Evolutionary conservation across 176 grass and related monocot species (phyloP).

Genomic region (Tillandsia leiboldiana): DNA sequence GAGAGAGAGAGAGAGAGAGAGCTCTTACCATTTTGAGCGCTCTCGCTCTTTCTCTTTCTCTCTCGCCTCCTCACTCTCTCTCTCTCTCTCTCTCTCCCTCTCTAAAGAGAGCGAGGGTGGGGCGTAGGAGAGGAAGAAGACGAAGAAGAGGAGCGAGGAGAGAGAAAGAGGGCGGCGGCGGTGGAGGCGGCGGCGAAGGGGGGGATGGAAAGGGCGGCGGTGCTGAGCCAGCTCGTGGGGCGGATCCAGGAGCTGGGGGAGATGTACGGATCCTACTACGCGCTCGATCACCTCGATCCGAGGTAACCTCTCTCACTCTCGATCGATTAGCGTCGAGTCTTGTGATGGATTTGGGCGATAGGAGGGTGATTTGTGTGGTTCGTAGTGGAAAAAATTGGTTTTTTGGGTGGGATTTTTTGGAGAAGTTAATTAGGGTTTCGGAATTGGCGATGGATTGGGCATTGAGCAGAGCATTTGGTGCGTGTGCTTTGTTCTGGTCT

Average conservation of each 20-base stretch:
- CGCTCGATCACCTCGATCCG: conserved; percentile 11
- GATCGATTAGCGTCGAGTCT: background rate
- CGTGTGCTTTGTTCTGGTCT: background rate
- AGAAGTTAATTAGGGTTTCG: conserved; percentile 1
- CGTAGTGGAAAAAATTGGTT: background rate
- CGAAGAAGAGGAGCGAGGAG: background rate
- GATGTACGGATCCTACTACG: conserved; percentile 61
- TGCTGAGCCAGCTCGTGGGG: conserved; percentile 82
- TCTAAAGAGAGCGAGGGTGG: too few relatives aligned
- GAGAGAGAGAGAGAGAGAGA: background rate
- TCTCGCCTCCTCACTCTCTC: too few relatives aligned
- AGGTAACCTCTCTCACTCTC: conserved; percentile 2
- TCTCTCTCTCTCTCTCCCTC: too few relatives aligned
- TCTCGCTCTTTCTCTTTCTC: too few relatives aligned
- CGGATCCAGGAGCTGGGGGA: conserved; percentile 91
- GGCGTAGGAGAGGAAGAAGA: background rate
- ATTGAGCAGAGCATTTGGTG: background rate
- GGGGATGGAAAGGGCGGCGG: conserved; percentile 57
- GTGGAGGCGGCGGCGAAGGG: conserved; percentile 12
- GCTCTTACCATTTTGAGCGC: too few relatives aligned
- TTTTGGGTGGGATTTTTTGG: background rate
- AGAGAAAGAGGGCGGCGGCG: background rate
- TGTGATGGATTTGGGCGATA: background rate
- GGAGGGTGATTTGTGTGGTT: background rate
- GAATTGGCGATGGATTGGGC: background rate